phyloP scores from a whole-genome alignment of 345 rosid genomes.

The Salix brachista region DNA sequence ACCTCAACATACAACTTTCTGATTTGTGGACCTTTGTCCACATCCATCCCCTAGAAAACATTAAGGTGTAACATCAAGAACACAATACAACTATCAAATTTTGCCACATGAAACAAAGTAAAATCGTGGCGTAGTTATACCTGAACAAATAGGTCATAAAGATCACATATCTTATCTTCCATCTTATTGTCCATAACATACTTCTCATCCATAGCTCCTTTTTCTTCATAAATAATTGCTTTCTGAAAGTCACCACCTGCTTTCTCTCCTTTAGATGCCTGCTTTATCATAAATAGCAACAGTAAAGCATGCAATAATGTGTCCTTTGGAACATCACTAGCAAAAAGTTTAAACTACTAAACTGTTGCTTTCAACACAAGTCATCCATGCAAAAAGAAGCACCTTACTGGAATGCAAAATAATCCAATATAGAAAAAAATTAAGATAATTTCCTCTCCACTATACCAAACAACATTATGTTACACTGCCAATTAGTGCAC shows the following conservation, averaged over 20 bases:
- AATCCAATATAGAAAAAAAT: not conserved
- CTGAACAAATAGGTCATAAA: slow-evolving; percentile 30
- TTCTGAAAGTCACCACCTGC: slow-evolving; percentile 16
- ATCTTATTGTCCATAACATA: slow-evolving; percentile 18
- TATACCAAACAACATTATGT: not conserved
- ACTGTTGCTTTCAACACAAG: not conserved
- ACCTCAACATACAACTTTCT: slow-evolving; percentile 42
- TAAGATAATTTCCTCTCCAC: not conserved
- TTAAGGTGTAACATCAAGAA: slow-evolving; percentile 19
- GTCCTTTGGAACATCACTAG: not conserved
- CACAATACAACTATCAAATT: not conserved
- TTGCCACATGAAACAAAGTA: not conserved
- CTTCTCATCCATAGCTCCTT: slow-evolving; percentile 12
- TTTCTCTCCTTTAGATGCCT: slow-evolving; percentile 18
- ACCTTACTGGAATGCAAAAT: not conserved
- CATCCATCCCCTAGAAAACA: slow-evolving; percentile 36
- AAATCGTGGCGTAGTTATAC: not conserved
- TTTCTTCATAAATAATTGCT: slow-evolving; percentile 18
- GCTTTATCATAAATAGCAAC: slow-evolving; percentile 1
- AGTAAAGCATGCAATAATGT: not conserved
- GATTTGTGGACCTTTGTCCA: slow-evolving; percentile 40
- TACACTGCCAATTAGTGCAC: not conserved
- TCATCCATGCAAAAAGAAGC: not conserved
- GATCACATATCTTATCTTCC: slow-evolving; percentile 44
- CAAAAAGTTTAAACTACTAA: not conserved